Evolutionary conservation across 139 green algal species (phyloP).

Genomic region (Cymbomonas tetramitiformis): DNA sequence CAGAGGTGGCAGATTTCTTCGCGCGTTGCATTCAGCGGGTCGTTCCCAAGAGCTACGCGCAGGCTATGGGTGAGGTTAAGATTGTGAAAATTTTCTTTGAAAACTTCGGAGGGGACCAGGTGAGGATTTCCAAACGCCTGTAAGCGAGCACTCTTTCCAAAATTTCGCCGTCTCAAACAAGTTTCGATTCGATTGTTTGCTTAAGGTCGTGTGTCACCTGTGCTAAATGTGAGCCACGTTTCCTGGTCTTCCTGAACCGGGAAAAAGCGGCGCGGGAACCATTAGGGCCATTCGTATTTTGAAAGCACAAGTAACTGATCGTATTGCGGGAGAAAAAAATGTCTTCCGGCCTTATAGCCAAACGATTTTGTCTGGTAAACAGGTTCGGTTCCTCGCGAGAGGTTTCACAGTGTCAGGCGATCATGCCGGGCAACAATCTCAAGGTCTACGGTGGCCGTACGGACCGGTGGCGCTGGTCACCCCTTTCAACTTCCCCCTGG

Average conservation of each 20-base stretch:
- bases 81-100: constrained; percentile 84
- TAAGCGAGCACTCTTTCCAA: too few species aligned
- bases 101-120: constrained; percentile 89
- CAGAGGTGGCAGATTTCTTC: constrained; percentile 64
- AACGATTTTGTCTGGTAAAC: constrained; percentile 18
- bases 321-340: background rate
- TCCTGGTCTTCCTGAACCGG: background rate
- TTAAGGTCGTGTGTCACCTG: too few species aligned
- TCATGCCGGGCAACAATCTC: constrained; percentile 69
- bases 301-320: background rate
- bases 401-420: constrained; percentile 74
- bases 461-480: constrained; percentile 73
- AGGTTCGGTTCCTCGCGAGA: constrained; percentile 80
- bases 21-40: constrained; percentile 74
- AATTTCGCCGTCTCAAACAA: too few species aligned
- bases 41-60: constrained; percentile 60
- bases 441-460: constrained; percentile 74
- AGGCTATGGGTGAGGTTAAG: constrained; percentile 67
- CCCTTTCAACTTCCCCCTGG: constrained; percentile 96
- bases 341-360: background rate
- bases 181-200: too few species aligned
- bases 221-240: background rate
- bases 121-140: too few species aligned
- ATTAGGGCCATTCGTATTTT: background rate
- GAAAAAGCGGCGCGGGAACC: background rate